A percentile compares a stretch with the other conserved stretches of the same genome.
phyloP scores from a whole-genome alignment of 208 protist species.

The Trypanosoma theileri region DNA sequence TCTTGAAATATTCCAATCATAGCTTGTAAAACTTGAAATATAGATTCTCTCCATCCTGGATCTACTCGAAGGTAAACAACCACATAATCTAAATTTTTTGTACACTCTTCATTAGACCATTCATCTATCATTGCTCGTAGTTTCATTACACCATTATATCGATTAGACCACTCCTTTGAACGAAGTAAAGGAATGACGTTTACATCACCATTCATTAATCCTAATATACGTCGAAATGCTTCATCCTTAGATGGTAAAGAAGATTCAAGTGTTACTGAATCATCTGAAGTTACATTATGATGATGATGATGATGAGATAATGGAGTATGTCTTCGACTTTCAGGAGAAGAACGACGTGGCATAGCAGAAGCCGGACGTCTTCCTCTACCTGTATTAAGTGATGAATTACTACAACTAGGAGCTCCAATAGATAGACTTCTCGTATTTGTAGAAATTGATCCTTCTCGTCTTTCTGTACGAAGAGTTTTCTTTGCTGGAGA shows the following conservation, averaged over 20 bases:
- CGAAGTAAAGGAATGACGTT: constrained; percentile 56
- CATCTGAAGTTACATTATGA: constrained; percentile 26
- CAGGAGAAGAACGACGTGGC: constrained; percentile 4
- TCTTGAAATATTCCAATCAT: constrained; percentile 45
- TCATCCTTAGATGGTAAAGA: constrained; percentile 69
- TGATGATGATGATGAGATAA: no score
- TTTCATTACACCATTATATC: constrained; percentile 65
- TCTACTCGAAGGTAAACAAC: constrained; percentile 69
- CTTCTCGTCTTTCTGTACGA: constrained; percentile 18
- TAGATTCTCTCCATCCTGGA: constrained; percentile 73
- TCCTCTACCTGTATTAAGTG: not conserved
- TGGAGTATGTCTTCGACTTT: not conserved
- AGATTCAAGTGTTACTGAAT: constrained; percentile 70
- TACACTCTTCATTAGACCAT: constrained; percentile 56
- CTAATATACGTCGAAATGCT: constrained; percentile 56
- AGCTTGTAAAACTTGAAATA: constrained; percentile 71
- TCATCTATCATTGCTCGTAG: constrained; percentile 41
- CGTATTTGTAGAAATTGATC: not conserved
- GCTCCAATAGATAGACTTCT: constrained; percentile 9
- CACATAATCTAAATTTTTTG: constrained; percentile 45
- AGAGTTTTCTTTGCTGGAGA: constrained; percentile 30
- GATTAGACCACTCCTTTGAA: constrained; percentile 74
- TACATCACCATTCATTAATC: constrained; percentile 55
- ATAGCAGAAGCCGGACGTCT: not conserved
- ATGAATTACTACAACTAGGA: not conserved